phyloP scores from a whole-genome alignment of 177 flowering plant genomes.

The Vitis hybrid region DNA sequence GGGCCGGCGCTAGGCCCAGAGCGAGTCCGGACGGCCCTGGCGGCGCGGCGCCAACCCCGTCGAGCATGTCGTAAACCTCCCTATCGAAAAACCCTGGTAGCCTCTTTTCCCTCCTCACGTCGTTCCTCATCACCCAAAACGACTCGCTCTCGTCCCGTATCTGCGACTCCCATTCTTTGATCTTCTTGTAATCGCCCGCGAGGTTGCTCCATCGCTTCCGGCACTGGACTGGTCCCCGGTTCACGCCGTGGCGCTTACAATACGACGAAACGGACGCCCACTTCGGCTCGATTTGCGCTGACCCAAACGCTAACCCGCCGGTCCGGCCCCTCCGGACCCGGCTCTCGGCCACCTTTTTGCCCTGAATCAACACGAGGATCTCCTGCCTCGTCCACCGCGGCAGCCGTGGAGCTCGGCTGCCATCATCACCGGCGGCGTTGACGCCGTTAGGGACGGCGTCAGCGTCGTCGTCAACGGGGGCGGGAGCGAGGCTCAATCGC shows the following conservation, averaged over 20 bases:
- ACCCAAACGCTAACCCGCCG: conserved; percentile 39
- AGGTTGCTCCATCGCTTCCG: conserved; percentile 95
- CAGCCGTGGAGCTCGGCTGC: conserved; percentile 47
- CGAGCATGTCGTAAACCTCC: conserved; percentile 81
- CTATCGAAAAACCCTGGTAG: conserved; percentile 88
- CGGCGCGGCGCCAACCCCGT: conserved; percentile 24
- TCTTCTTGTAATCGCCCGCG: conserved; percentile 86
- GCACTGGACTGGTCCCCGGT: conserved; percentile 94
- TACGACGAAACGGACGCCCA: conserved; percentile 89
- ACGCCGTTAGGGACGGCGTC: conserved; percentile 38
- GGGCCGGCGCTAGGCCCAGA: conserved; percentile 13
- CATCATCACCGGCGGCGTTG: conserved; percentile 8
- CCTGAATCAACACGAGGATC: conserved; percentile 85
- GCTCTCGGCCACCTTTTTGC: conserved; percentile 78
- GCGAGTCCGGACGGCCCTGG: conserved; percentile 17
- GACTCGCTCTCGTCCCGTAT: conserved; percentile 54
- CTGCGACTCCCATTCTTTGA: conserved; percentile 77
- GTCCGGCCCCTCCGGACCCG: conserved; percentile 58
- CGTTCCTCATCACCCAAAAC: conserved; percentile 93
- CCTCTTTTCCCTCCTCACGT: conserved; percentile 67
- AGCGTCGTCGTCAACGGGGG: conserved; percentile 25
- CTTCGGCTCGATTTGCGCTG: conserved; percentile 67
- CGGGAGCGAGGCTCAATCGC: conserved; percentile 21
- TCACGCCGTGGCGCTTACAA: conserved; percentile 79
- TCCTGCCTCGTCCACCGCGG: conserved; percentile 97